Evolutionary conservation across 2,329 filamentous ascomycete genomes (phyloP), one percentile per base, ranked within the genome.

Genomic region (Nigrospora sphaerica): DNA sequence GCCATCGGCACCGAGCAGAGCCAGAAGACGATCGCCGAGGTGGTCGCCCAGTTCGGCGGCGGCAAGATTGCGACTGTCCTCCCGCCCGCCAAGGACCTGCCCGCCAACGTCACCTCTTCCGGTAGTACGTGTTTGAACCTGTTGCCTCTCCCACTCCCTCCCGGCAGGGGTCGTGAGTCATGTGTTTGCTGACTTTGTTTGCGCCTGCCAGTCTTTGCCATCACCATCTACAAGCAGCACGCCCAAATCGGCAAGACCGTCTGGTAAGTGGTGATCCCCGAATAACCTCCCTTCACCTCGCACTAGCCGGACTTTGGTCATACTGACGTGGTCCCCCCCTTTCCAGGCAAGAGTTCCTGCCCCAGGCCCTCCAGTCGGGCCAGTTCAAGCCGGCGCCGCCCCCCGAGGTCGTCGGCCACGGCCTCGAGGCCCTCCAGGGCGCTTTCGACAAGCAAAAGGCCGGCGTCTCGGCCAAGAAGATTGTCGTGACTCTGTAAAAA

Each of bases 401-500:
- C 6, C 32, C 38, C 38, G 34, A 46, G 45, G 39, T 46, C 7
- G 45, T 46, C 7, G 45, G 45, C 32, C 19, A 36, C n/a, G 45
- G 45, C 38, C 32, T 46, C 12, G 45, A 37, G 6, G n/a, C 45
- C 4, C 12, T 46, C 18, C 45, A 46, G 33, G 17, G 18, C 3
- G 45, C 32, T 3, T 42, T 46, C 18, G 45, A 46, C 19, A 33
- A 46, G 31, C 45, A 32, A 31, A 46, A 42, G 39, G 45, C 45
- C 3, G 39, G 45, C 13, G 45, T 46, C 6, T 46, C 45, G 6
- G 45, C 45, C 4, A 42, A 23, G 32, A 46, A 46, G 45, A 32
- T 46, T 14, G 45, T 46, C n/a, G 39, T 46, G 2, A 32, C 45
- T 9, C 32, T 42, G 32, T 46, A 36, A 28, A 18, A 7, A 10